A percentile compares a stretch with the other conserved stretches of the same genome.
phyloP scores from a whole-genome alignment of 73 alveolate genomes.

The Tetrahymena thermophila region DNA sequence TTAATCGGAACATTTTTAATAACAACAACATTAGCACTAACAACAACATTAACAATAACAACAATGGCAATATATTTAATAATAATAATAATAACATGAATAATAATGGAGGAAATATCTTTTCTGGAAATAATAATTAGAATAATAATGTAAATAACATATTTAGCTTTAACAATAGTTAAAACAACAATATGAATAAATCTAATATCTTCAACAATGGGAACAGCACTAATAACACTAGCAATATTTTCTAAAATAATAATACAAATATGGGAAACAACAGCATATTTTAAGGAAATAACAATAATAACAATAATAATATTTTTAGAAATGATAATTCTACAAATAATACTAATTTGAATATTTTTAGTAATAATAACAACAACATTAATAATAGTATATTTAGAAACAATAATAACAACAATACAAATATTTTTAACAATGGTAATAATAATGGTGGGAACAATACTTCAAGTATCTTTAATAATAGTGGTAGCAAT shows the following conservation, averaged over 20 bases:
- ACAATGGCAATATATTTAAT: neutral
- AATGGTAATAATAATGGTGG: neutral
- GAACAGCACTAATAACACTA: neutral
- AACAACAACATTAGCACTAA: neutral
- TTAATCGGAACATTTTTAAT: neutral
- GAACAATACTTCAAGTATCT: neutral
- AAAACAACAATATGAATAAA: neutral
- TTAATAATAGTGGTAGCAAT: slow-evolving; percentile 1
- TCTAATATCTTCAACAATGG: neutral
- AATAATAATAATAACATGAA: neutral
- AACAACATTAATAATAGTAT: slow-evolving; percentile 4
- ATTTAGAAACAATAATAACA: neutral
- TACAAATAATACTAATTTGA: neutral
- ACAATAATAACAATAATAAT: neutral
- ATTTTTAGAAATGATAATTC: neutral
- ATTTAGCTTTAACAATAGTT: neutral
- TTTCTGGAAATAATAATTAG: neutral
- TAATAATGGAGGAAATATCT: neutral
- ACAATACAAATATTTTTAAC: neutral
- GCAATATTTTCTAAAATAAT: neutral
- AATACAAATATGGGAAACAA: neutral
- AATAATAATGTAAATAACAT: neutral
- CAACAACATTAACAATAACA: neutral
- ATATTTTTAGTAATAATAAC: slow-evolving; percentile 1
- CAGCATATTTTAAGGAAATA: neutral